These are phyloP conservation scores for Pugionium cornutum DNA, from an alignment of 345 rosid species.

Conservation along the genomic window DNA sequence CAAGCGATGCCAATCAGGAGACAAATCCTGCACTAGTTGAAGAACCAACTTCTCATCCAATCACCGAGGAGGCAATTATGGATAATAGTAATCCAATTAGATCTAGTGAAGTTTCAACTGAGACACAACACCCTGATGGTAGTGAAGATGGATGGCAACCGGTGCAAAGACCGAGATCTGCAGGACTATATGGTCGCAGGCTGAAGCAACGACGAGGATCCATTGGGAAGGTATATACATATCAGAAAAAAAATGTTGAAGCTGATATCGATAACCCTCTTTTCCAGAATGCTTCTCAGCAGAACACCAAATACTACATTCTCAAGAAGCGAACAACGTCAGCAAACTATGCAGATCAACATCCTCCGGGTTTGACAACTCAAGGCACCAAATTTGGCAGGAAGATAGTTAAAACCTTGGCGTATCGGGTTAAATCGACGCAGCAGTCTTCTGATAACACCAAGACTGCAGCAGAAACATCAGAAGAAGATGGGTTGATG, in stretches of 20 bases:
- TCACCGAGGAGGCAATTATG: conserved; percentile 44
- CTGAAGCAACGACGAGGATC: conserved; percentile 84
- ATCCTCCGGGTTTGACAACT: conserved; percentile 4
- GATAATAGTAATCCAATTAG: conserved; percentile 43
- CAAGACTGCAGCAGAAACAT: conserved; percentile 39
- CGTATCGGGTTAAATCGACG: conserved; percentile 77
- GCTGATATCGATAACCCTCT: conserved; percentile 52
- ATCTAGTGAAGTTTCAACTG: conserved; percentile 43
- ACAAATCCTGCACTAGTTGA: conserved; percentile 42
- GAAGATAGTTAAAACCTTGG: conserved; percentile 71
- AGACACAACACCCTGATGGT: conserved; percentile 45
- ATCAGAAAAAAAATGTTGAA: conserved; percentile 72
- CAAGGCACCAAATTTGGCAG: conserved; percentile 77
- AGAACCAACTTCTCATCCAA: conserved; percentile 45
- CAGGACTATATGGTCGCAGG: conserved; percentile 69
- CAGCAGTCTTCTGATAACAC: conserved; percentile 58
- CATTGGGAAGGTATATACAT: conserved; percentile 65
- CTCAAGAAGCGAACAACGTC: conserved; percentile 67
- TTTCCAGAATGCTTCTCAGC: conserved; percentile 56
- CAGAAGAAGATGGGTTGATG: conserved; percentile 44
- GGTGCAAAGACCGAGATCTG: conserved; percentile 87
- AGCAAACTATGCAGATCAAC: conserved; percentile 64
- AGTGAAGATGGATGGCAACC: conserved; percentile 96
- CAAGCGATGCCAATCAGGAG: conserved; percentile 45
- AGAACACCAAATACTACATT: conserved; percentile 60